phyloP scores from a whole-genome alignment of 176 grass and related monocot genomes.

The Triticum dicoccoides region DNA sequence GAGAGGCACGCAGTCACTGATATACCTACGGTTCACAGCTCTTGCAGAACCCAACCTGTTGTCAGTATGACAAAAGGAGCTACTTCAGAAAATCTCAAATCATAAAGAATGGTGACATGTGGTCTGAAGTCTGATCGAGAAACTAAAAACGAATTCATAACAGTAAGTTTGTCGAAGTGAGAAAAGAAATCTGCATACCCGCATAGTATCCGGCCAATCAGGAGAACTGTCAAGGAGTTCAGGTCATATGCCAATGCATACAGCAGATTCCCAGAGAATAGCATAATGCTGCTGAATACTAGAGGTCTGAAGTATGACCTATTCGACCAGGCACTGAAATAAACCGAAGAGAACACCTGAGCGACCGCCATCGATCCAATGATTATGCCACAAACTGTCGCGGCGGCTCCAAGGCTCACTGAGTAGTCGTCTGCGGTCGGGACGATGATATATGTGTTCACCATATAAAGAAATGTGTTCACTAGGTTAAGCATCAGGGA shows the following conservation, averaged over 20 bases:
- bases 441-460: slow-evolving; percentile 89
- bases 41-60: slow-evolving; percentile 89
- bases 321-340: slow-evolving; percentile 92
- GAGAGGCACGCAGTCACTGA: slow-evolving; percentile 88
- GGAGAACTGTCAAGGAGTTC: slow-evolving; percentile 62
- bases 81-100: slow-evolving; percentile 10
- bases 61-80: not conserved
- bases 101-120: not conserved
- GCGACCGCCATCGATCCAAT: slow-evolving; percentile 91
- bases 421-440: slow-evolving; percentile 86
- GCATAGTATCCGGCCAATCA: slow-evolving; percentile 66
- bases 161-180: not conserved
- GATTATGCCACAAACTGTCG: slow-evolving; percentile 81
- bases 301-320: slow-evolving; percentile 78
- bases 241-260: slow-evolving; percentile 85
- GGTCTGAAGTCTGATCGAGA: not conserved
- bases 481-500: slow-evolving; percentile 72
- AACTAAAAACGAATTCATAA: not conserved
- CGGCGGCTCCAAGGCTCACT: slow-evolving; percentile 70
- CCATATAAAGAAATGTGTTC: slow-evolving; percentile 94
- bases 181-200: slow-evolving; percentile 45
- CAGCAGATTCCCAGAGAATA: slow-evolving; percentile 63
- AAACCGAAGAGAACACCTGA: slow-evolving; percentile 85
- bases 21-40: slow-evolving; percentile 93
- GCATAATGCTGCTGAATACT: slow-evolving; percentile 78